Conservation (phyloP, 331 rosid genomes). For the Ulmus americana region DNA sequence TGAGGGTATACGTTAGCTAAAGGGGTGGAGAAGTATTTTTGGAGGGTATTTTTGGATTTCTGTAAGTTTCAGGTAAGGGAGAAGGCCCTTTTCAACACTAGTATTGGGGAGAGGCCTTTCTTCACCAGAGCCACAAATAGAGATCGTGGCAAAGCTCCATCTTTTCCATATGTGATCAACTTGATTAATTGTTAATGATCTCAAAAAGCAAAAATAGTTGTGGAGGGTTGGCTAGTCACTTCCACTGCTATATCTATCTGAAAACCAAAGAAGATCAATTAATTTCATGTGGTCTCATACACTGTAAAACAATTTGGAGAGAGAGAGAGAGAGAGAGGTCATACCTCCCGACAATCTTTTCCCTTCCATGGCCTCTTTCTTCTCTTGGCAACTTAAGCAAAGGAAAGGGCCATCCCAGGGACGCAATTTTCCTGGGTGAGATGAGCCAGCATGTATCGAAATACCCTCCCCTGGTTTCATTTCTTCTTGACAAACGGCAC, state of each 20-base stretch:
- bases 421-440: conserved; percentile 56
- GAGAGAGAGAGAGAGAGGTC: conserved; percentile 16
- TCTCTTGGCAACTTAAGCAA: conserved; percentile 88
- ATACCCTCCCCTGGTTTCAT: conserved; percentile 92
- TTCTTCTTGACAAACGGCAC: conserved; percentile 94
- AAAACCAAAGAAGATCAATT: conserved; percentile 23
- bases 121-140: conserved; percentile 32
- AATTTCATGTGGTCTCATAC: conserved; percentile 5
- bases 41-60: too few species aligned
- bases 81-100: too few species aligned
- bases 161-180: conserved; percentile 37
- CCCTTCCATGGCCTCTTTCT: conserved; percentile 99
- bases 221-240: conserved; percentile 58
- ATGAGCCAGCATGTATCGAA: conserved; percentile 64
- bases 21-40: too few species aligned
- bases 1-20: too few species aligned
- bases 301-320: neutral
- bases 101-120: neutral
- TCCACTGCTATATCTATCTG: conserved; percentile 82
- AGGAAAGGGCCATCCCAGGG: conserved; percentile 99
- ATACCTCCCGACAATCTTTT: conserved; percentile 57
- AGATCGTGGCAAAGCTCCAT: conserved; percentile 30
- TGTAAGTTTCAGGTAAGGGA: too few species aligned
- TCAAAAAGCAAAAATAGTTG: conserved; percentile 45
- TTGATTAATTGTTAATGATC: conserved; percentile 45